phyloP scores from a whole-genome alignment of 192 early-diverging fungal species.

The Rhizoclosmatium globosum region DNA sequence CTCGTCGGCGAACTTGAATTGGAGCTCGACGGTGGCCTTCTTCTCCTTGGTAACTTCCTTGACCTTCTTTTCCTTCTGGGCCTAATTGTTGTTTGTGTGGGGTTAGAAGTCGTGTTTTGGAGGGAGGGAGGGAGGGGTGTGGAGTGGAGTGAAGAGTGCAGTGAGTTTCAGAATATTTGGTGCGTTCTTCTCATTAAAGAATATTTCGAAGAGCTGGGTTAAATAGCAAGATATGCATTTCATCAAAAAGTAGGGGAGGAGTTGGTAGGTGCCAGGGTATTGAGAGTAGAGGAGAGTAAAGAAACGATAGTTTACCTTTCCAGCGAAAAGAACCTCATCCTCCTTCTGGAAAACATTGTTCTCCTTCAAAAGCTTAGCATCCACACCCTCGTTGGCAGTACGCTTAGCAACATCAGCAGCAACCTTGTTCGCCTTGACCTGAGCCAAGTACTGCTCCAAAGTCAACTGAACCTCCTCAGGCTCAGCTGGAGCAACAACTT shows the following conservation, averaged over 20 bases:
- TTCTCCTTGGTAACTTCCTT: constrained; percentile 53
- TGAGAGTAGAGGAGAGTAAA: background rate
- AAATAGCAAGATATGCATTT: constrained; percentile 28
- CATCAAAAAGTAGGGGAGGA: too few relatives aligned
- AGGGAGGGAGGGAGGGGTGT: too few relatives aligned
- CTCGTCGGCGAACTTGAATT: constrained; percentile 81
- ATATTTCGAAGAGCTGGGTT: constrained; percentile 28
- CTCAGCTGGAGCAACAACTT: constrained; percentile 58
- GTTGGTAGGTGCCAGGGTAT: background rate
- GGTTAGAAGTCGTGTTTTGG: too few relatives aligned
- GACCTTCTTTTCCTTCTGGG: constrained; percentile 65
- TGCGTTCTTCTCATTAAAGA: constrained; percentile 29
- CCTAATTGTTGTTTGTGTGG: constrained; percentile 32
- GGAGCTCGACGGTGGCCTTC: constrained; percentile 79
- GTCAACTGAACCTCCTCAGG: constrained; percentile 86
- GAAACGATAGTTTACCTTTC: constrained; percentile 60
- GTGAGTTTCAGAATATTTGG: background rate
- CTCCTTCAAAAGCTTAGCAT: constrained; percentile 85
- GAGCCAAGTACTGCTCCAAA: constrained; percentile 86
- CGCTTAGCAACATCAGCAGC: constrained; percentile 67
- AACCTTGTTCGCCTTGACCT: constrained; percentile 67
- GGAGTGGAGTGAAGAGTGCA: too few relatives aligned
- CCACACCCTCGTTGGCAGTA: constrained; percentile 89
- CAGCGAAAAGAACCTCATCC: constrained; percentile 71
- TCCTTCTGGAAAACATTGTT: constrained; percentile 73